Evolutionary conservation across 306 rosid genomes (phyloP).

Genomic region (Cyamopsis tetragonoloba): DNA sequence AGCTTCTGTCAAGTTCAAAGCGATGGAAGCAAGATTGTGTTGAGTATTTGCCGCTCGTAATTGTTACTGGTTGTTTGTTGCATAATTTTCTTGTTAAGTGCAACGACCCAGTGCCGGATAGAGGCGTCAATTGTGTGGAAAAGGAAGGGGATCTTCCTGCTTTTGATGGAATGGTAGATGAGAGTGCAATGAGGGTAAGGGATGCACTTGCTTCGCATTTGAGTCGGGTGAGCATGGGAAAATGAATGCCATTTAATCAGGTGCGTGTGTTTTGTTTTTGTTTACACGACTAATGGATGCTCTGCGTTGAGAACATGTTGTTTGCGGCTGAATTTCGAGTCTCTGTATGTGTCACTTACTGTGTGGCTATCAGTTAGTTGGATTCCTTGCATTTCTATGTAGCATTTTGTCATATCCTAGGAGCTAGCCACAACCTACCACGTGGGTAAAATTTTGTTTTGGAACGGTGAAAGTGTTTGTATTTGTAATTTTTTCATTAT

Average conservation of each 20-base stretch:
- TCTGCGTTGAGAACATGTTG: constrained; percentile 15
- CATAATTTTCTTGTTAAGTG: constrained; percentile 74
- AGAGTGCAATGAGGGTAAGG: constrained; percentile 57
- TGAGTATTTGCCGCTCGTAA: constrained; percentile 64
- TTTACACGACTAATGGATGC: not conserved
- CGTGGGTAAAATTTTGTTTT: not conserved
- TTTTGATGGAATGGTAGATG: constrained; percentile 48
- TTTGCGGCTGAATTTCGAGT: constrained; percentile 6
- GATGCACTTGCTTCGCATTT: constrained; percentile 67
- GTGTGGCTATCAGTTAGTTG: not conserved
- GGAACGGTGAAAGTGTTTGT: not conserved
- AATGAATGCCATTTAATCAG: constrained; percentile 32
- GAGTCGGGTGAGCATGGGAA: constrained; percentile 51
- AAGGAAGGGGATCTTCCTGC: constrained; percentile 37
- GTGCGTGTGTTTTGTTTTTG: not conserved
- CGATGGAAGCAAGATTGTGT: constrained; percentile 65
- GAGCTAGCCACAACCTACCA: not conserved
- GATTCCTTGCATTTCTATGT: not conserved
- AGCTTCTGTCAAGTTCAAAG: constrained; percentile 44
- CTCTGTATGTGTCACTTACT: not conserved
- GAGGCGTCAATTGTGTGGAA: constrained; percentile 16
- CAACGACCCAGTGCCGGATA: constrained; percentile 40
- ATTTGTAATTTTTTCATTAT: not conserved
- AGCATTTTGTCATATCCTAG: not conserved
- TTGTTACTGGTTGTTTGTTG: constrained; percentile 68